Percentiles rank a stretch among this genome's conserved stretches.
Conservation (phyloP, 371 early-diverging fungal species). For the Chytridium lagenaria region DNA sequence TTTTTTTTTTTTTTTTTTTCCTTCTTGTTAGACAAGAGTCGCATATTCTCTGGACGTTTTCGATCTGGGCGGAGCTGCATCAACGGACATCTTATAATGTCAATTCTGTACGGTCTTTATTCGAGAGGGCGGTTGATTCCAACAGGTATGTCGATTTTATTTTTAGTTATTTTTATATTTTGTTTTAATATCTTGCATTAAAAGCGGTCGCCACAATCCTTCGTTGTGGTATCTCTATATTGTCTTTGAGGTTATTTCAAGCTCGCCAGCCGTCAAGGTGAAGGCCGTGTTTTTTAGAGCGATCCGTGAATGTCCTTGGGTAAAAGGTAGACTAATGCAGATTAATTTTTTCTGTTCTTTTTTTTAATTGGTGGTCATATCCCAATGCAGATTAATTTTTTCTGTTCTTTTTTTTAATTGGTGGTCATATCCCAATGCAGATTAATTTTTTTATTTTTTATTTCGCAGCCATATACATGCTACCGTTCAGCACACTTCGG, state of each 20-base stretch:
- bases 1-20: neutral
- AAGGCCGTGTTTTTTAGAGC: conserved; percentile 64
- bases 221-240: conserved; percentile 69
- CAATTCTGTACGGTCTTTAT: conserved; percentile 62
- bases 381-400: neutral
- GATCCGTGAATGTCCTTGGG: conserved; percentile 73
- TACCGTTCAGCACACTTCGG: conserved; percentile 57
- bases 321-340: conserved; percentile 60
- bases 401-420: neutral
- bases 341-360: neutral
- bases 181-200: no score
- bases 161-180: no score
- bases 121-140: conserved; percentile 65
- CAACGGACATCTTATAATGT: conserved; percentile 61
- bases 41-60: conserved; percentile 65
- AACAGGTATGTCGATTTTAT: conserved; percentile 57
- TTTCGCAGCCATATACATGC: conserved; percentile 60
- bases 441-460: neutral
- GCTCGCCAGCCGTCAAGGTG: conserved; percentile 37
- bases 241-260: conserved; percentile 60
- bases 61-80: conserved; percentile 69
- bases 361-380: neutral
- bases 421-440: neutral
- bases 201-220: conserved; percentile 57
- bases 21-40: conserved; percentile 51